Evolutionary conservation across 306 rosid species (phyloP), one percentile per base, ranked within the genome.

Genomic region (Lathyrus oleraceus): DNA sequence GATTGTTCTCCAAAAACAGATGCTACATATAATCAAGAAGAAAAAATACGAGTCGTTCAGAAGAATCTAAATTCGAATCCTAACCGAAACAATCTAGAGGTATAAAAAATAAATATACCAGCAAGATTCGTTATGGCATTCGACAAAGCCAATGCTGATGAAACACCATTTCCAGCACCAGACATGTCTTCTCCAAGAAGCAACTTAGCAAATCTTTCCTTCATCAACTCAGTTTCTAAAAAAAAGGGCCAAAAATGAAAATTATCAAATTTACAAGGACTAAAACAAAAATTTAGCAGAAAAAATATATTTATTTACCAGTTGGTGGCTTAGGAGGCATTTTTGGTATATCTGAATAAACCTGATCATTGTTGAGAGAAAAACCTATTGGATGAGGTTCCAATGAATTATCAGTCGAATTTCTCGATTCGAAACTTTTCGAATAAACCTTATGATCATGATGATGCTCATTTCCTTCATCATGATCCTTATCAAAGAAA

Each of bases 101-200:
- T 4, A 6, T 40, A 42, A 43, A 66, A 10, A n/a, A 12, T 25
- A 11, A 35, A 35, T 5, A 47, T 62, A 94, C 98, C 97, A 52
- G 99, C 95, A 19, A 95, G 85, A 65, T 95, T 95, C 66, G 99
- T 95, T 56, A 87, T 78, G 71, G 99, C 87, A 79, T 95, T 95
- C 13, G 99, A 95, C 86, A 95, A 72, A 66, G 99, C 97, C 73
- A 91, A 70, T 40, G 97, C 99, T 8, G 99, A 95, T 76, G 96
- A 89, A 76, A 91, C 97, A 53, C 97, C 99, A 68, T 95, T 95
- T 56, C 97, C 99, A 52, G 96, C 97, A 66, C 97, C 99, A 14
- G 99, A 95, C 96, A 95, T 91, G 69, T 95, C 99, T 78, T 95
- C 99, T 47, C 97, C 99, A 72, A 95, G 57, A 69, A 95, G 97